Percentiles rank a stretch among this genome's conserved stretches.
Conservation (phyloP, 345 rosid species). For the Populus euphratica region DNA sequence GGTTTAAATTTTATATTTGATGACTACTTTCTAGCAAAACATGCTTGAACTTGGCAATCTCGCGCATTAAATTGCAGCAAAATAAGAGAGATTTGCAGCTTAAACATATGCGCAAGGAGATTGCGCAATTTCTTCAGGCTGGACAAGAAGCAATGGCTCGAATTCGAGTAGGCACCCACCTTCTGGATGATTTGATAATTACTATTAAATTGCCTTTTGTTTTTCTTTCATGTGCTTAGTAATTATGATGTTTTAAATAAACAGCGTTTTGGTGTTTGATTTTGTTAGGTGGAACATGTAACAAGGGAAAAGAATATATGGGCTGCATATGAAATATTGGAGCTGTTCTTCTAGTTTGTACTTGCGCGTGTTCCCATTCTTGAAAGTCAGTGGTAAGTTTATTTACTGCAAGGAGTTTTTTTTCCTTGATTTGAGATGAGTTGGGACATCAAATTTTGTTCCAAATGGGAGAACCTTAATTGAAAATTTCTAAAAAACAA, state of each 20-base stretch:
- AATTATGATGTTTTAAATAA: not conserved
- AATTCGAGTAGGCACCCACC: constrained; percentile 50
- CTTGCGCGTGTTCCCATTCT: constrained; percentile 84
- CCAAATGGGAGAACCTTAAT: not conserved
- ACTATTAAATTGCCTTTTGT: not conserved
- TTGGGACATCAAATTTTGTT: not conserved
- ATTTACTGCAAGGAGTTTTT: not conserved
- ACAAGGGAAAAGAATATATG: constrained; percentile 76
- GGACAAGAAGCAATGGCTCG: constrained; percentile 96
- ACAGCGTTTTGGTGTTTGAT: not conserved
- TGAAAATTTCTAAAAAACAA: not conserved
- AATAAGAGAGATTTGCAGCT: constrained; percentile 93
- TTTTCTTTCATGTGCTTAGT: constrained; percentile 6
- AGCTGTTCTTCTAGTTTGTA: constrained; percentile 84
- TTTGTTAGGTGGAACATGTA: constrained; percentile 85
- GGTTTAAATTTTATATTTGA: not conserved
- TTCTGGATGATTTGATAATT: constrained; percentile 2
- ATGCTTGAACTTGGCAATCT: constrained; percentile 62
- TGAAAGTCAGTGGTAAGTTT: constrained; percentile 71
- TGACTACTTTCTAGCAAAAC: constrained; percentile 60
- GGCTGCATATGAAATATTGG: constrained; percentile 84
- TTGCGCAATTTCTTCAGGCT: constrained; percentile 87
- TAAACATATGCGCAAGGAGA: constrained; percentile 86
- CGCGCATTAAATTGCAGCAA: constrained; percentile 82
- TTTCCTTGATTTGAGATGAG: not conserved